Base-by-base conservation (phyloP, 129 eudicot species). In the Glebionis coronaria region DNA sequence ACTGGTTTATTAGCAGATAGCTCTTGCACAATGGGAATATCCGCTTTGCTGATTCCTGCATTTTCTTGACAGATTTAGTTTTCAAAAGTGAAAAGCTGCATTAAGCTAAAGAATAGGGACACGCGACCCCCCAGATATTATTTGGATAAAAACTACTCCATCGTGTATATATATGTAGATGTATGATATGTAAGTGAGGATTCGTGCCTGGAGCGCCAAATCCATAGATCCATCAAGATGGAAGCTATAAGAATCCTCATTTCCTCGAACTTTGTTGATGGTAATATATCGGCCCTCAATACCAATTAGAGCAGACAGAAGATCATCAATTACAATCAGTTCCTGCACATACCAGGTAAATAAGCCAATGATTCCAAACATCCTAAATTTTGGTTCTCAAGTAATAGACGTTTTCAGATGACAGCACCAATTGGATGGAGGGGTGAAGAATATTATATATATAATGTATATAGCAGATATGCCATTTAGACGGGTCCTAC, bases 161-260 rank as follows among this genome's bases (percentile, higher is more conserved):
- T 31, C 38, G 5, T 31, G 5, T 31, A 31, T 31, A 31, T 31
- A 31, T 31, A 31, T 31, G 9, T 31, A 31, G 9, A 31, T 31
- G 7, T 31, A 31, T 31, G 40, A 31, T 31, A 31, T 31, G 40
- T 31, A 53, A 16, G 19, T 20, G 21, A 45, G 46, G 15, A 47
- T 25, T 74, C 63, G 77, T 74, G 78, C 98, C 95, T 93, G 98
- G 65, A 93, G 97, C 25, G 92, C 89, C 69, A 88, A 77, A 86
- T 93, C 98, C 98, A 93, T 88, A 12, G 98, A 88, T 44, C 97
- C 84, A 71, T 86, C 97, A 75, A 93, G 86, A 63, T 84, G 86
- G 67, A 93, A 88, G 68, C 65, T 55, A 47, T 75, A 51, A 71
- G 29, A 56, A 55, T 86, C 84, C 52, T 84, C 86, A 58, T 85